Base-by-base conservation (phyloP, 805 yeast species). In the Brettanomyces bruxellensis region DNA sequence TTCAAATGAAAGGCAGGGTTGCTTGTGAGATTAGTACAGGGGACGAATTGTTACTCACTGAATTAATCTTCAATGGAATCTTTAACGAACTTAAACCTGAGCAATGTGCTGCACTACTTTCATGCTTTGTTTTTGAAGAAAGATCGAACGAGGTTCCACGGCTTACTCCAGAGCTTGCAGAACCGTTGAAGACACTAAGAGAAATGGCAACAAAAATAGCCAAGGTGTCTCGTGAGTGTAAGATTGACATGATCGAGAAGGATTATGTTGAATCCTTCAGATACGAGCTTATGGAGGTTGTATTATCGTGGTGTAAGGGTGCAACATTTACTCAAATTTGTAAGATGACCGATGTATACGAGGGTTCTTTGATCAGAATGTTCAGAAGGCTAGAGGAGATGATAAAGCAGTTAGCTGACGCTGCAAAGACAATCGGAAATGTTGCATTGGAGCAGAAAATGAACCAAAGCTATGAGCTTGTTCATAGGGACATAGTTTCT, bases 301-400 rank as follows among this genome's bases (percentile, higher is more conserved):
- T 93, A 1, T 88, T 70, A 64, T 86, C 91, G 42, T 93, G 99
- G 99, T 88, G 96, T 64, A 83, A 84, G 61, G 98, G 98, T 18
- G 96, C 96, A 5, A 71, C 93, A 0, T 93, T 93, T 65, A 91
- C 97, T 0, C 96, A 91, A 62, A 91, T 93, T 51, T 91, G 98
- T 70, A 91, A 91, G 65, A 89, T 93, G 96, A 93, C 99, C 0
- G 99, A 93, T 61, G 98, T 93, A 40, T 93, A 91, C 56, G 99
- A 93, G 69, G 99, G 99, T 38, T 84, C 95, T 23, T 74, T 93
- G 60, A 91, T 93, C 53, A 81, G 99, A 62, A 86, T 87, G 80
- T 93, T 93, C 71, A 84, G 93, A 65, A 76, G 99, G 60, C 71
- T 93, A 46, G 99, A 93, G 65, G 99, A 93, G 63, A 75, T 93